Conservation (phyloP, 371 early-diverging fungal species). For the Actinomortierella ambigua region DNA sequence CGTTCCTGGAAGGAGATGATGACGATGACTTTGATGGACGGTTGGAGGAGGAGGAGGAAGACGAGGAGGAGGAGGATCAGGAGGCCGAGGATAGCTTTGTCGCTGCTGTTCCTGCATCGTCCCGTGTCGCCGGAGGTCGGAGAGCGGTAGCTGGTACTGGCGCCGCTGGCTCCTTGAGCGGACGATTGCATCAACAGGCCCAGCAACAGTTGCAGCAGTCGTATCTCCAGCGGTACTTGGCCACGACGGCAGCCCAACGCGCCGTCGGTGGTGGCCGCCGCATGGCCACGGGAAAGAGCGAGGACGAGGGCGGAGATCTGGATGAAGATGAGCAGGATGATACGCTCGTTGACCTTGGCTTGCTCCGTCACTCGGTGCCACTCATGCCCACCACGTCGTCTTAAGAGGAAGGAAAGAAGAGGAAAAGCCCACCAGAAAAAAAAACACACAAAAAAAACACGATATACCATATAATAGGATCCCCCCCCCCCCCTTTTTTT, state of each 20-base stretch:
- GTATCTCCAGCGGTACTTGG: conserved; percentile 11
- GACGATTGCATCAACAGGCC: conserved; percentile 11
- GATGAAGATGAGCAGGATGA: no score
- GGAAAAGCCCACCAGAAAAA: background rate
- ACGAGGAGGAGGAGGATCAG: conserved; percentile 35
- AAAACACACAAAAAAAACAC: background rate
- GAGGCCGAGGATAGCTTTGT: no score
- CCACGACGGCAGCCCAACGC: background rate
- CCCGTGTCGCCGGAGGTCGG: no score
- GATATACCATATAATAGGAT: background rate
- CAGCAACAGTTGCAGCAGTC: conserved; percentile 6
- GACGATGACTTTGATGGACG: background rate
- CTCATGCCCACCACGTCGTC: no score
- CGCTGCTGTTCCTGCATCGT: no score
- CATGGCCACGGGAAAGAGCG: no score
- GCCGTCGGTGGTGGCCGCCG: no score
- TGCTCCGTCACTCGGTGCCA: no score
- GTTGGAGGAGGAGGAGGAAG: conserved; percentile 27
- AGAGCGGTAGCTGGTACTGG: conserved; percentile 9
- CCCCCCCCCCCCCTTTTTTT: background rate
- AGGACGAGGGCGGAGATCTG: no score
- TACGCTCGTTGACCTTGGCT: no score
- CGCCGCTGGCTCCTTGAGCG: background rate
- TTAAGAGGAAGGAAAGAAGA: no score
- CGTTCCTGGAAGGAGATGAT: background rate